These are phyloP conservation scores for Trichosporon asahii DNA, from an alignment of 1,284 basidiomycete genomes.

Conservation along the genomic window DNA sequence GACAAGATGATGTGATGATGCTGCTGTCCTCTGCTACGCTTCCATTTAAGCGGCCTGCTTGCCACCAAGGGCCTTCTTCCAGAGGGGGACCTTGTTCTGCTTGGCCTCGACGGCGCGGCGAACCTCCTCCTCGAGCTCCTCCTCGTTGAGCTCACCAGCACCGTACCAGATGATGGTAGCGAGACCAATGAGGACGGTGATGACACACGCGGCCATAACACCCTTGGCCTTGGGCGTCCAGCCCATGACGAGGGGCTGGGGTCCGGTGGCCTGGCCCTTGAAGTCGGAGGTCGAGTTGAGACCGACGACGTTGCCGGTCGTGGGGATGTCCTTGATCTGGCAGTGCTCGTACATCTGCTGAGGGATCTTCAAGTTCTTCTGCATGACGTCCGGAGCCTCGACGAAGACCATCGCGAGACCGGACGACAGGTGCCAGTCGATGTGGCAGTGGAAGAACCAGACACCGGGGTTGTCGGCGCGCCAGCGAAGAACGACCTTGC, in stretches of 20 bases:
- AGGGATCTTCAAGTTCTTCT: slow-evolving; percentile 40
- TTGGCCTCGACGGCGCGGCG: slow-evolving; percentile 59
- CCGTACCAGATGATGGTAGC: slow-evolving; percentile 76
- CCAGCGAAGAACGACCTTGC: slow-evolving; percentile 53
- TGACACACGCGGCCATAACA: slow-evolving; percentile 79
- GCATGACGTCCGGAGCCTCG: slow-evolving; percentile 49
- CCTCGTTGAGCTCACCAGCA: slow-evolving; percentile 66
- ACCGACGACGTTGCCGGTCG: slow-evolving; percentile 64
- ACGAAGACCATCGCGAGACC: slow-evolving; percentile 54
- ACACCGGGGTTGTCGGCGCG: slow-evolving; percentile 57
- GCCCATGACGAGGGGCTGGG: slow-evolving; percentile 60
- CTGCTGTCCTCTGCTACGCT: neutral
- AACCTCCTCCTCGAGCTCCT: slow-evolving; percentile 71
- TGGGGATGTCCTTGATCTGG: slow-evolving; percentile 58
- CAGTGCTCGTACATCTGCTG: slow-evolving; percentile 64
- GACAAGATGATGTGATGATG: neutral
- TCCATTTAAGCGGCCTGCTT: slow-evolving; percentile 1
- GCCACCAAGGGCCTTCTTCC: slow-evolving; percentile 23
- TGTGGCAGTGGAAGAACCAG: slow-evolving; percentile 55
- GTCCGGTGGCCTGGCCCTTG: slow-evolving; percentile 62
- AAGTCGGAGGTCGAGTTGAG: slow-evolving; percentile 48
- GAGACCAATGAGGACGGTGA: slow-evolving; percentile 79
- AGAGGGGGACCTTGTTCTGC: slow-evolving; percentile 51
- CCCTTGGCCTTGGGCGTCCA: slow-evolving; percentile 76
- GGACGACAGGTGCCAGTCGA: slow-evolving; percentile 49